A percentile compares a stretch with the other conserved stretches of the same genome.
Conservation (phyloP, 345 rosid species). For the Hypericum androsaemum region DNA sequence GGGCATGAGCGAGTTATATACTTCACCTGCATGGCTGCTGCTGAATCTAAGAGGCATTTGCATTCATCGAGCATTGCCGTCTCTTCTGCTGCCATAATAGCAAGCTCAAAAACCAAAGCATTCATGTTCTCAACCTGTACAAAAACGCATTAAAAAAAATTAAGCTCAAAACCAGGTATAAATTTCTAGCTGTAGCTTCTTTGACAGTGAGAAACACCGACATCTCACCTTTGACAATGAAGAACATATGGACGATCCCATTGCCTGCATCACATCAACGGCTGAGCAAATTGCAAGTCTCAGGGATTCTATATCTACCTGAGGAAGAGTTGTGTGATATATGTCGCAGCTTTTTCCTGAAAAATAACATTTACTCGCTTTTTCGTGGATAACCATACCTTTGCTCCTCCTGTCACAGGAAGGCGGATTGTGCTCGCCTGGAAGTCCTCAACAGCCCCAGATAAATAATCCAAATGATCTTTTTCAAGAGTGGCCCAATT, state of each 20-base stretch:
- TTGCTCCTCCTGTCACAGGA: slow-evolving; percentile 84
- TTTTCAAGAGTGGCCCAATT: slow-evolving; percentile 80
- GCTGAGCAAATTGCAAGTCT: slow-evolving; percentile 78
- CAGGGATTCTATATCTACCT: slow-evolving; percentile 74
- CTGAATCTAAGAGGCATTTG: slow-evolving; percentile 57
- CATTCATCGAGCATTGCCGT: slow-evolving; percentile 53
- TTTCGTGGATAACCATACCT: slow-evolving; percentile 29
- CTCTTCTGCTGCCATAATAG: slow-evolving; percentile 41
- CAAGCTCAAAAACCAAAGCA: slow-evolving; percentile 52
- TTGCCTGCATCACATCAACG: slow-evolving; percentile 81
- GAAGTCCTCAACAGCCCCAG: slow-evolving; percentile 75
- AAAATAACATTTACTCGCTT: no score
- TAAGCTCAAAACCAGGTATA: slow-evolving; percentile 9
- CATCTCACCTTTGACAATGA: slow-evolving; percentile 58
- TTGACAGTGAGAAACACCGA: slow-evolving; percentile 3
- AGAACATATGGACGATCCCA: slow-evolving; percentile 68
- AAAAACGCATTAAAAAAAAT: background rate
- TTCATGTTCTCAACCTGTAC: slow-evolving; percentile 51
- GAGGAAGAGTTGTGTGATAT: slow-evolving; percentile 10
- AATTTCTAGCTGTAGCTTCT: background rate
- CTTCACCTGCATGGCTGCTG: slow-evolving; percentile 64
- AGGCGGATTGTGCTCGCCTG: slow-evolving; percentile 86
- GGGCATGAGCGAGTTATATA: background rate
- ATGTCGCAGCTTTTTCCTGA: no score
- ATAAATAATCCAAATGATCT: slow-evolving; percentile 64